These are phyloP conservation scores for Kwoniella bestiolae DNA, from an alignment of 768 basidiomycete genomes.

Conservation along the genomic window DNA sequence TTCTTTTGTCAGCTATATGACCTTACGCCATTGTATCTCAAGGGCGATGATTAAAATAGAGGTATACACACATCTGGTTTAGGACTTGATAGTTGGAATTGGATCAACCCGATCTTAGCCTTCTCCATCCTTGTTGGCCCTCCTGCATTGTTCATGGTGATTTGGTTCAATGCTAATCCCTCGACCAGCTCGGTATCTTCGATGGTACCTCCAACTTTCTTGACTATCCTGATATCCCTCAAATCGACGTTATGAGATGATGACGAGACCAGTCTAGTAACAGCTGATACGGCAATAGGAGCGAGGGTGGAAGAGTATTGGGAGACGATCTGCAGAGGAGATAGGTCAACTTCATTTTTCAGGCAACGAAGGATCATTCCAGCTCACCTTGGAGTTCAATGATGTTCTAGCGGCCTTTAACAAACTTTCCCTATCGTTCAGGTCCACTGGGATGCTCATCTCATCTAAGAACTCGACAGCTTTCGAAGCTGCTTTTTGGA, in stretches of 20 bases:
- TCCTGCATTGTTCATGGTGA: slow-evolving; percentile 83
- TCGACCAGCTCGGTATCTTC: slow-evolving; percentile 97
- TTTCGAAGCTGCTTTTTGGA: slow-evolving; percentile 87
- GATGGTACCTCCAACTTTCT: slow-evolving; percentile 98
- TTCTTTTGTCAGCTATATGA: slow-evolving; percentile 30
- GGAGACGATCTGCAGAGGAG: slow-evolving; percentile 80
- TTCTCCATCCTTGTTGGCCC: slow-evolving; percentile 96
- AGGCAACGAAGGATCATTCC: neutral
- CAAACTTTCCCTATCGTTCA: slow-evolving; percentile 81
- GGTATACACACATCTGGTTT: slow-evolving; percentile 82
- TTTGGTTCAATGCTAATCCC: slow-evolving; percentile 96
- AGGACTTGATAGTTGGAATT: slow-evolving; percentile 96
- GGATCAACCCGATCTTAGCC: slow-evolving; percentile 96
- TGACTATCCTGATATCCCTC: slow-evolving; percentile 92
- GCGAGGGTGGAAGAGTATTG: slow-evolving; percentile 97
- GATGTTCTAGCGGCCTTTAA: slow-evolving; percentile 92
- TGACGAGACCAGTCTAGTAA: slow-evolving; percentile 84
- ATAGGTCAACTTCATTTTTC: neutral
- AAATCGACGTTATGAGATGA: slow-evolving; percentile 95
- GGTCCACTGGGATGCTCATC: slow-evolving; percentile 87
- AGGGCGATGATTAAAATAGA: neutral
- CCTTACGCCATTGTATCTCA: no score
- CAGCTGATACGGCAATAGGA: slow-evolving; percentile 97
- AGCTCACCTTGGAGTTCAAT: slow-evolving; percentile 85
- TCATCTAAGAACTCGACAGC: slow-evolving; percentile 92